These are phyloP conservation scores for Batrachochytrium dendrobatidis DNA, from an alignment of 371 early-diverging fungal species.

Conservation along the genomic window DNA sequence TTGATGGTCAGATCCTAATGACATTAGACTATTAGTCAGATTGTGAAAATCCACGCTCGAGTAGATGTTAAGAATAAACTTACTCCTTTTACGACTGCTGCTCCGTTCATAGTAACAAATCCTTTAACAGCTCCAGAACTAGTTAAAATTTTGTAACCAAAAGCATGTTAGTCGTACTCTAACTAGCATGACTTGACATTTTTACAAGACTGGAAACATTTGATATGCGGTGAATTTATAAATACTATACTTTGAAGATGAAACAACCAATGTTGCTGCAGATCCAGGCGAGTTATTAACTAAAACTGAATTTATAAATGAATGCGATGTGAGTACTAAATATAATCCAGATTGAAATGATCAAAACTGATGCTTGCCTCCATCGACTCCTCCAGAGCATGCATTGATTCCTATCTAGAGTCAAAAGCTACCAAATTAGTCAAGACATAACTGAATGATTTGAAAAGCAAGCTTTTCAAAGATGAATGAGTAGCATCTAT, in stretches of 20 bases:
- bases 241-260: not conserved
- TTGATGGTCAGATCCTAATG: conserved; percentile 26
- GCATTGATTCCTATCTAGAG: too few species aligned
- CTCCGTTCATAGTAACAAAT: conserved; percentile 31
- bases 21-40: not conserved
- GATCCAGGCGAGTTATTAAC: not conserved
- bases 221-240: not conserved
- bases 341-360: too few species aligned
- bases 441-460: too few species aligned
- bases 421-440: too few species aligned
- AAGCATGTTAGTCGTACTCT: not conserved
- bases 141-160: not conserved
- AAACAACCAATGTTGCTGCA: not conserved
- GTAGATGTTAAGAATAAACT: not conserved
- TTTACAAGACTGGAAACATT: not conserved
- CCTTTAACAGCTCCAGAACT: conserved; percentile 30
- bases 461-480: too few species aligned
- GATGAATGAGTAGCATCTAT: too few species aligned
- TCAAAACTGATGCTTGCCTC: too few species aligned
- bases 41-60: not conserved
- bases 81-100: conserved; percentile 26
- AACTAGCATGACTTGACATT: not conserved
- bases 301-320: too few species aligned
- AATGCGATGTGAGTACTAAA: too few species aligned
- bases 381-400: too few species aligned